These are phyloP conservation scores for Phyllosticta citrichinensis DNA, from an alignment of 2,329 filamentous ascomycete genomes.

Conservation along the genomic window DNA sequence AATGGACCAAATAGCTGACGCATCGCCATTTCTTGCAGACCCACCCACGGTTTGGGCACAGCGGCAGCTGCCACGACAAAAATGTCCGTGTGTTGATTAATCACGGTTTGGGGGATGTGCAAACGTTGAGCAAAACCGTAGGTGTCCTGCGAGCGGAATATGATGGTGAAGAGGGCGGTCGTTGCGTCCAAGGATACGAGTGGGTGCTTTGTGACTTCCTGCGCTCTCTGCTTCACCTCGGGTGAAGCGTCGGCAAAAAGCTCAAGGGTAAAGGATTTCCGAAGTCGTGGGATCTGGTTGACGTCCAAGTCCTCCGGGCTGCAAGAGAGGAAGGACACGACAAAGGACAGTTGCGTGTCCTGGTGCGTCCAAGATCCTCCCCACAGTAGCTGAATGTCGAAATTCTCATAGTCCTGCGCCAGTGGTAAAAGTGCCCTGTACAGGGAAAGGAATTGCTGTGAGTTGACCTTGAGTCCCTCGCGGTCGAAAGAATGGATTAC, in stretches of 20 bases:
- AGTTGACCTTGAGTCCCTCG: conserved; percentile 62
- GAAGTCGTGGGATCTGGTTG: conserved; percentile 71
- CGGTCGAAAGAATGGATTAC: conserved; percentile 76
- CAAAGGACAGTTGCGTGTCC: conserved; percentile 86
- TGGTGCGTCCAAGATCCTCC: conserved; percentile 78
- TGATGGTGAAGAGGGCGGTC: conserved; percentile 53
- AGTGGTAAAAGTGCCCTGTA: conserved; percentile 70
- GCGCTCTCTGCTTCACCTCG: conserved; percentile 49
- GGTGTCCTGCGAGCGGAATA: conserved; percentile 47
- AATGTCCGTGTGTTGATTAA: conserved; percentile 64
- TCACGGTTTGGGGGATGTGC: conserved; percentile 49
- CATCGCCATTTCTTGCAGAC: conserved; percentile 63
- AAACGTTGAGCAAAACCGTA: conserved; percentile 47
- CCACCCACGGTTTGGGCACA: conserved; percentile 67
- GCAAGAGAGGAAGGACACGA: conserved; percentile 74
- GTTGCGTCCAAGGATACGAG: conserved; percentile 82
- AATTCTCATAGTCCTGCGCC: conserved; percentile 49
- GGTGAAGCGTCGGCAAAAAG: conserved; percentile 54
- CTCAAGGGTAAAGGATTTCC: conserved; percentile 61
- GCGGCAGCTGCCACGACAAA: conserved; percentile 71
- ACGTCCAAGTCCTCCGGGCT: conserved; percentile 69
- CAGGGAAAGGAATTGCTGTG: conserved; percentile 68
- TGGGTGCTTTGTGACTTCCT: conserved; percentile 68
- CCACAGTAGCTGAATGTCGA: conserved; percentile 86
- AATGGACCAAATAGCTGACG: conserved; percentile 75